Evolutionary conservation across 2,329 filamentous ascomycete species (phyloP).

Genomic region (Aureobasidium mangrovei): DNA sequence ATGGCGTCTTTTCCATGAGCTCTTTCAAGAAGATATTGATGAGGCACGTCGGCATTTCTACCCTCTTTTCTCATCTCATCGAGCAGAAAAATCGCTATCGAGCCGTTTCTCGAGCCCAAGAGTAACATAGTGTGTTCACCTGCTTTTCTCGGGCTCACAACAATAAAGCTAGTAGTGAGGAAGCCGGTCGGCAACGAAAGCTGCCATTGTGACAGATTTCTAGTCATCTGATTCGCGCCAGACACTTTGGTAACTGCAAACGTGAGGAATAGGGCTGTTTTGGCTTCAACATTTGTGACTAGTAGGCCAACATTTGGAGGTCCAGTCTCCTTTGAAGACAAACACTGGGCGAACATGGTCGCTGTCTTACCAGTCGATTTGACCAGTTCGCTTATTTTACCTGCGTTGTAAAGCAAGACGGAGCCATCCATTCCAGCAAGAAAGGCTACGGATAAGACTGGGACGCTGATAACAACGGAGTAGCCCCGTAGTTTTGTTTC

Average conservation of each 20-base stretch:
- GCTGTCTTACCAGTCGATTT: constrained; percentile 32
- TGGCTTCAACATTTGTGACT: constrained; percentile 31
- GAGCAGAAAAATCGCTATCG: constrained; percentile 35
- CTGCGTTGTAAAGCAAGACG: constrained; percentile 31
- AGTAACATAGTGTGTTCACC: constrained; percentile 20
- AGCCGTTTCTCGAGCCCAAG: constrained; percentile 49
- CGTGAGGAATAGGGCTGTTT: constrained; percentile 19
- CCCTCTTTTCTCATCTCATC: neutral
- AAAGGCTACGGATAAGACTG: constrained; percentile 32
- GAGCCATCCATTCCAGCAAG: constrained; percentile 38
- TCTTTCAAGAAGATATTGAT: constrained; percentile 17
- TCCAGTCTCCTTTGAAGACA: neutral
- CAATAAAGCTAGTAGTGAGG: constrained; percentile 42
- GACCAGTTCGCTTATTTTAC: constrained; percentile 22
- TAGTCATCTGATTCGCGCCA: neutral
- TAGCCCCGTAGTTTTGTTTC: constrained; percentile 38
- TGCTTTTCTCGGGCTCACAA: neutral
- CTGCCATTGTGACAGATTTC: neutral
- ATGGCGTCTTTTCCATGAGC: constrained; percentile 54
- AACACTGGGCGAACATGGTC: constrained; percentile 28
- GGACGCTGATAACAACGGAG: constrained; percentile 36
- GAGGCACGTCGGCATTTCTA: neutral
- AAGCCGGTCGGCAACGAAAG: constrained; percentile 35
- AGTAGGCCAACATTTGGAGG: constrained; percentile 25
- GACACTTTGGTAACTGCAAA: neutral